phyloP scores from a whole-genome alignment of 495 filamentous ascomycete species.

The Penicillium lagena region DNA sequence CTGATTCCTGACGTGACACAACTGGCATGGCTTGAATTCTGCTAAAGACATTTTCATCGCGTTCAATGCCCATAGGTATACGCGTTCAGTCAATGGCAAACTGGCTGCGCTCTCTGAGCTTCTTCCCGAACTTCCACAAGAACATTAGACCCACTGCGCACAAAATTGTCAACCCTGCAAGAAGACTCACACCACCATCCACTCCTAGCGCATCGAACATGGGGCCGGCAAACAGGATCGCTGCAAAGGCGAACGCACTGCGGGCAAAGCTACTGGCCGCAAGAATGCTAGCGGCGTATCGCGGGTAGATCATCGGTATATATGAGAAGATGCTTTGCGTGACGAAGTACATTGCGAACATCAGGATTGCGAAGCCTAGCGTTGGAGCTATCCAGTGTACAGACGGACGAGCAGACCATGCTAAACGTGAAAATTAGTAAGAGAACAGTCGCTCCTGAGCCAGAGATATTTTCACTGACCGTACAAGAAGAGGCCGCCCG shows the following conservation, averaged over 20 bases:
- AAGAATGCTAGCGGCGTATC: constrained; percentile 48
- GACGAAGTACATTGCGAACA: constrained; percentile 38
- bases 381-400: constrained; percentile 55
- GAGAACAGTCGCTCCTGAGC: constrained; percentile 45
- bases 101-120: too few species aligned
- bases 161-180: constrained; percentile 46
- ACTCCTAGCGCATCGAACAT: constrained; percentile 44
- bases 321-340: constrained; percentile 53
- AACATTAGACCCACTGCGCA: constrained; percentile 28
- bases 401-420: constrained; percentile 46
- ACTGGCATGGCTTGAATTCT: too few species aligned
- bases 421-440: constrained; percentile 49
- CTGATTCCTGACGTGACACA: too few species aligned
- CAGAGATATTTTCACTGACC: too few species aligned
- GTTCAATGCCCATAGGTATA: too few species aligned
- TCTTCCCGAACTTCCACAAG: too few species aligned
- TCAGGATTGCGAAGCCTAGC: constrained; percentile 53
- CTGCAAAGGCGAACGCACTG: constrained; percentile 38
- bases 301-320: constrained; percentile 44
- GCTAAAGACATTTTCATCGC: too few species aligned
- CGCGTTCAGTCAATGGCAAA: too few species aligned
- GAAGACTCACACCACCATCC: constrained; percentile 41
- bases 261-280: constrained; percentile 45
- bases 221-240: constrained; percentile 40
- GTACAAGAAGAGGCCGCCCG: too few species aligned